A percentile compares a stretch with the other conserved stretches of the same genome.
Evolutionary conservation across 1,284 basidiomycete genomes (phyloP).

Genomic region (Microbotryomycetes sp.): DNA sequence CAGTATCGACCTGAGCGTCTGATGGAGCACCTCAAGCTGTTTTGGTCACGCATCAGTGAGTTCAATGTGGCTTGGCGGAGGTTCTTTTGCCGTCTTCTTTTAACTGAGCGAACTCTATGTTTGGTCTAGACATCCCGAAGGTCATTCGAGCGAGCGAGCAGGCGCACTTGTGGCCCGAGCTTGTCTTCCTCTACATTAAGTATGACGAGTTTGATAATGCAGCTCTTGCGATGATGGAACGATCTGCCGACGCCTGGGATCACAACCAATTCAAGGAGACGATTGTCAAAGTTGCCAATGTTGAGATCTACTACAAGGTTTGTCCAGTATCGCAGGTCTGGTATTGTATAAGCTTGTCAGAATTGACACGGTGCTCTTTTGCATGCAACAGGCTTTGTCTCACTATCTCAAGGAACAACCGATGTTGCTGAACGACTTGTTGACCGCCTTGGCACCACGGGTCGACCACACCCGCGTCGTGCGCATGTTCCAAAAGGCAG

Average conservation of each 20-base stretch:
- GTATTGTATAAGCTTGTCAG: conserved; percentile 43
- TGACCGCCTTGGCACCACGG: conserved; percentile 84
- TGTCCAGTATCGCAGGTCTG: conserved; percentile 7
- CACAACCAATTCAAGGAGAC: conserved; percentile 99
- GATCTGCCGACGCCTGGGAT: conserved; percentile 94
- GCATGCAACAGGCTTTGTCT: conserved; percentile 51
- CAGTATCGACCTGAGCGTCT: conserved; percentile 88
- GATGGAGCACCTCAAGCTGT: conserved; percentile 98
- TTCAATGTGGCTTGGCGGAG: no score
- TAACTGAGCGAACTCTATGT: conserved; percentile 8
- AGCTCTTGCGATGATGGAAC: conserved; percentile 96
- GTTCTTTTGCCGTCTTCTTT: conserved; percentile 48
- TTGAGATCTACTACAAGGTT: conserved; percentile 92
- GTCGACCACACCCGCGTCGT: conserved; percentile 94
- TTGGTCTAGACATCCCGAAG: conserved; percentile 47
- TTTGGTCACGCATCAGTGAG: conserved; percentile 96
- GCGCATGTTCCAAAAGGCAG: conserved; percentile 77
- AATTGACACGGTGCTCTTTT: conserved; percentile 21
- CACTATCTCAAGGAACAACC: conserved; percentile 94
- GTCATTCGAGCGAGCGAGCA: conserved; percentile 92
- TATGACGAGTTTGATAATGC: conserved; percentile 87
- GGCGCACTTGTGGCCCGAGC: conserved; percentile 97
- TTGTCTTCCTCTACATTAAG: conserved; percentile 96
- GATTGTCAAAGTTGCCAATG: conserved; percentile 88
- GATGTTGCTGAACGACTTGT: conserved; percentile 81